Evolutionary conservation across 2,329 filamentous ascomycete species (phyloP).

Genomic region (Ascochyta lentis): DNA sequence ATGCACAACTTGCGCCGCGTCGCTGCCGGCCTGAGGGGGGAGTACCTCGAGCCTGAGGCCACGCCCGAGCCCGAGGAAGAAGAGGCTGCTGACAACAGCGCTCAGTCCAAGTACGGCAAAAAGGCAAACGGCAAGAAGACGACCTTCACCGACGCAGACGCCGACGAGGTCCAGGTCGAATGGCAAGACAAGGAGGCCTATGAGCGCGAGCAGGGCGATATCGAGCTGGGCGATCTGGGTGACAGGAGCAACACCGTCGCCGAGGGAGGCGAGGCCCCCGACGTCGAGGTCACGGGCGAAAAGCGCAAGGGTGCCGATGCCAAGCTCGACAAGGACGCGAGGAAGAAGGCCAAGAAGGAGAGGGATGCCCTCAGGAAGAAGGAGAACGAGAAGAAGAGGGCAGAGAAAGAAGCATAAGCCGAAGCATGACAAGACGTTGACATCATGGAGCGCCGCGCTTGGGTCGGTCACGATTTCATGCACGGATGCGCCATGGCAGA

Average conservation of each 20-base stretch:
- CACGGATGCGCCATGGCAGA: background rate
- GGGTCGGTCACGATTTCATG: background rate
- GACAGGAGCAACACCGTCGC: slow-evolving; percentile 41
- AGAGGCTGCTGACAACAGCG: slow-evolving; percentile 6
- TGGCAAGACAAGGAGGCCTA: slow-evolving; percentile 56
- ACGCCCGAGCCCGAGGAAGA: slow-evolving; percentile 50
- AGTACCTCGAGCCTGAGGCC: slow-evolving; percentile 56
- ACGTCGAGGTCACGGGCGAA: slow-evolving; percentile 35
- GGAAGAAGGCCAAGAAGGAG: slow-evolving; percentile 64
- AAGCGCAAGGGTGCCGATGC: slow-evolving; percentile 31
- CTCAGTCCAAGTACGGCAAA: slow-evolving; percentile 3
- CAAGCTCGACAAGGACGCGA: slow-evolving; percentile 58
- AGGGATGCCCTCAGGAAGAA: slow-evolving; percentile 54
- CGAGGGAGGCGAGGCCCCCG: slow-evolving; percentile 39
- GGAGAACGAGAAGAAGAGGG: slow-evolving; percentile 44
- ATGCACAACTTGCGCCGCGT: slow-evolving; percentile 62
- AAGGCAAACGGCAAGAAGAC: slow-evolving; percentile 20
- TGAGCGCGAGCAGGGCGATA: slow-evolving; percentile 48
- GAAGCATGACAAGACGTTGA: background rate
- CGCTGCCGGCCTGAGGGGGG: slow-evolving; percentile 59
- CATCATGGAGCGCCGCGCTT: slow-evolving; percentile 16
- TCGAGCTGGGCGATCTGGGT: slow-evolving; percentile 52
- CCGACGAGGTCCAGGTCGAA: slow-evolving; percentile 24
- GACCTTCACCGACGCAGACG: slow-evolving; percentile 2
- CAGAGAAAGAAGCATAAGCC: slow-evolving; percentile 24